Evolutionary conservation across 441 rosid genomes (phyloP).

Genomic region (Melastoma candidum): DNA sequence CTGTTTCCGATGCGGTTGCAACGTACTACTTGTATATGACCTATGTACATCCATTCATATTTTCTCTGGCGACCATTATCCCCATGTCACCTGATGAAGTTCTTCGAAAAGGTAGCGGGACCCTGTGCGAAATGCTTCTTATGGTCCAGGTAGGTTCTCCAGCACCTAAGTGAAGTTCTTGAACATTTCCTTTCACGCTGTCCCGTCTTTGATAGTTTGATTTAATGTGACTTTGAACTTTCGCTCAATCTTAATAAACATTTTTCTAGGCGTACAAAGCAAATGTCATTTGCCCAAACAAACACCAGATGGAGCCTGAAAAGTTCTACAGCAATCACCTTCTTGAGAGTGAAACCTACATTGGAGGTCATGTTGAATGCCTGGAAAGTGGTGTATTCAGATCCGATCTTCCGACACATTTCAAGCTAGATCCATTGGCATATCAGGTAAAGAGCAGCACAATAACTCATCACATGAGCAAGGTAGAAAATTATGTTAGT

Average conservation of each 20-base stretch:
- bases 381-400: constrained; percentile 99
- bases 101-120: constrained; percentile 98
- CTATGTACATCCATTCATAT: constrained; percentile 95
- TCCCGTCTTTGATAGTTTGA: constrained; percentile 10
- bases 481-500: too few species aligned
- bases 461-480: too few species aligned
- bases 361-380: constrained; percentile 99
- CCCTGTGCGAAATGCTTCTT: constrained; percentile 99
- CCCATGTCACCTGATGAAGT: constrained; percentile 99
- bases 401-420: constrained; percentile 90
- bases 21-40: constrained; percentile 97
- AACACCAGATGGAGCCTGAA: constrained; percentile 87
- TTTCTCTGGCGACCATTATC: constrained; percentile 94
- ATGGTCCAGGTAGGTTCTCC: constrained; percentile 74
- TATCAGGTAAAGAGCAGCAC: constrained; percentile 40
- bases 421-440: constrained; percentile 79
- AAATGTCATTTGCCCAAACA: constrained; percentile 96
- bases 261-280: constrained; percentile 81
- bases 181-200: neutral
- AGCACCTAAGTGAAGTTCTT: constrained; percentile 6
- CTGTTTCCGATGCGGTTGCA: constrained; percentile 99
- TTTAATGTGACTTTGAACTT: constrained; percentile 15
- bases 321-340: constrained; percentile 75
- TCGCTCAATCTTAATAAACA: neutral
- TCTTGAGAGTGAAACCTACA: constrained; percentile 97